phyloP scores from a whole-genome alignment of 1,284 basidiomycete genomes.

The Hypsizygus ulmarius region DNA sequence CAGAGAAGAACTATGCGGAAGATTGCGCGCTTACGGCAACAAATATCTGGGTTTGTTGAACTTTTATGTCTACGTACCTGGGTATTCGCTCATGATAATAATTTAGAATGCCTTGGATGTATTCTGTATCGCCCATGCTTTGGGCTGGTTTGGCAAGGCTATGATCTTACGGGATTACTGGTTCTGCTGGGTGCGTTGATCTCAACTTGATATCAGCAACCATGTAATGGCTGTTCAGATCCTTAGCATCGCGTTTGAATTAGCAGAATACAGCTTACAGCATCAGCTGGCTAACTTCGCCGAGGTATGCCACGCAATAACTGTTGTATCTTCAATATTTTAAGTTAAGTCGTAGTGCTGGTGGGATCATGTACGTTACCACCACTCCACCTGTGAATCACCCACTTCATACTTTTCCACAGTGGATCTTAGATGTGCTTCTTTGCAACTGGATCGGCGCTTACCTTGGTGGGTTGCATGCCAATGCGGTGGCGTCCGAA shows the following conservation, averaged over 20 bases:
- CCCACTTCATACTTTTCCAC: conserved; percentile 8
- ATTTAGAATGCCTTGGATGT: conserved; percentile 73
- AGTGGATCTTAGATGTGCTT: conserved; percentile 85
- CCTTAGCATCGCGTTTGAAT: conserved; percentile 79
- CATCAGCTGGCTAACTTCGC: conserved; percentile 83
- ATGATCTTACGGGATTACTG: conserved; percentile 84
- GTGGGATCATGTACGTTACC: conserved; percentile 79
- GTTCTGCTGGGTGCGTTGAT: conserved; percentile 75
- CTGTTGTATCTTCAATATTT: conserved; percentile 17
- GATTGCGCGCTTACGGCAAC: conserved; percentile 64
- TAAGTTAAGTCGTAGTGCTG: conserved; percentile 54
- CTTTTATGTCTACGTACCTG: conserved; percentile 3
- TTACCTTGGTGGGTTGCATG: conserved; percentile 56
- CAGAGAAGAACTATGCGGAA: conserved; percentile 82
- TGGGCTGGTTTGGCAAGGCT: conserved; percentile 87
- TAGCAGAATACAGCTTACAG: conserved; percentile 81
- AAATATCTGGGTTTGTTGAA: conserved; percentile 62
- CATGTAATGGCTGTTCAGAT: conserved; percentile 48
- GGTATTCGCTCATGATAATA: conserved; percentile 6
- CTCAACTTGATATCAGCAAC: conserved; percentile 9
- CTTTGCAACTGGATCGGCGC: conserved; percentile 85
- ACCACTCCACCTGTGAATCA: conserved; percentile 11
- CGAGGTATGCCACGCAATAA: conserved; percentile 49
- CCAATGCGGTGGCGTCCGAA: neutral
- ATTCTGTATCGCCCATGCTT: conserved; percentile 77